phyloP scores from a whole-genome alignment of 345 rosid species.

The Arabidopsis thaliana region DNA sequence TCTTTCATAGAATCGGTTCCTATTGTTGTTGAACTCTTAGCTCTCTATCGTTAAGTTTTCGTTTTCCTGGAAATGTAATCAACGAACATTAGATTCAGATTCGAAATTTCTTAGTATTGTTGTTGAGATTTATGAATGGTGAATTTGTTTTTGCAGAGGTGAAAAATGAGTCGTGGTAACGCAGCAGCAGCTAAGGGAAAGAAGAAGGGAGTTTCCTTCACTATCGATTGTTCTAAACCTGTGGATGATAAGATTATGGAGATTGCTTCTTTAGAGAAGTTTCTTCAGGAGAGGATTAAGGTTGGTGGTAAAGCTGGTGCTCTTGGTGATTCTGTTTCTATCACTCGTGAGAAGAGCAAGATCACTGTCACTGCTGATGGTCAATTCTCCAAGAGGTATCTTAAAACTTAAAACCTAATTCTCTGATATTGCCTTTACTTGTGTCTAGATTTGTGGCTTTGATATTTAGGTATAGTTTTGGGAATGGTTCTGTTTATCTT shows the following conservation, averaged over 20 bases:
- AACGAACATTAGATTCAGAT: neutral
- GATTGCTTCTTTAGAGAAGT: constrained; percentile 72
- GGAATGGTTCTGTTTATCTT: neutral
- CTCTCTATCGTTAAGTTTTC: neutral
- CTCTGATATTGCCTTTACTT: no score
- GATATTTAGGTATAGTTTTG: neutral
- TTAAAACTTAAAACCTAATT: neutral
- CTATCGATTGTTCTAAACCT: constrained; percentile 48
- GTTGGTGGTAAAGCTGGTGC: constrained; percentile 82
- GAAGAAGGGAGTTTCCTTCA: constrained; percentile 49
- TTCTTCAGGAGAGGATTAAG: constrained; percentile 80
- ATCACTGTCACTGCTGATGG: constrained; percentile 67
- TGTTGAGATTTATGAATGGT: neutral
- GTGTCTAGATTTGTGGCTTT: neutral
- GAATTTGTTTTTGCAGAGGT: constrained; percentile 9
- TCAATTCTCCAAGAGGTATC: constrained; percentile 73
- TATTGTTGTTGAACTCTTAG: neutral
- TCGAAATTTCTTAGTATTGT: neutral
- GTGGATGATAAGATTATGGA: constrained; percentile 58
- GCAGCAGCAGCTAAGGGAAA: constrained; percentile 40
- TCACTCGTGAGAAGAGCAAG: constrained; percentile 66
- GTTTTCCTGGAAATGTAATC: neutral
- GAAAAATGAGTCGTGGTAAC: constrained; percentile 46
- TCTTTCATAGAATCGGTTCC: neutral
- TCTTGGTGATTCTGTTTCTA: constrained; percentile 62